Evolutionary conservation across 75 land plant species (phyloP), one percentile per base, ranked within the genome.

Genomic region (Sequoiadendron giganteum): DNA sequence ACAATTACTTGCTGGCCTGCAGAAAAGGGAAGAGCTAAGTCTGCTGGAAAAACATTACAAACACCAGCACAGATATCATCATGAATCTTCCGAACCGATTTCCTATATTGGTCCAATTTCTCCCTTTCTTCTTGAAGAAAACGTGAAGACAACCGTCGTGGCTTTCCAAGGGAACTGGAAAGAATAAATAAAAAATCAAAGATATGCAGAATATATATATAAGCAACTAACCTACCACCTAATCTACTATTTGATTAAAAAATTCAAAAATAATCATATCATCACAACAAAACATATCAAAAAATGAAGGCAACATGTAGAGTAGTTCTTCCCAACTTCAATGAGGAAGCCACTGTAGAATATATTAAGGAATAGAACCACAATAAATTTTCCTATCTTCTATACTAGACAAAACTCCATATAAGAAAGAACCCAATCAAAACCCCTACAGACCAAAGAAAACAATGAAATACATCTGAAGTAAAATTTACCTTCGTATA

Each of bases 1-100:
- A 90, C 93, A 91, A 92, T 91, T 72, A 92, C 93, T 38, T 88
- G 88, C 76, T 92, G 93, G 9, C 93, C 93, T 79, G 91, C 93
- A 32, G 92, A 89, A 30, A 92, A 72, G 36, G 92, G 92, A 18
- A 90, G 90, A 56, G 93, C 93, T 65, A 92, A 87, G 89, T 92
- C 93, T 70, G 89, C 76, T 7, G 93, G 93, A 45, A 92, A 87
- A 42, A 93, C 88, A 32, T 89, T 88, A 39, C 89, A 65, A 45
- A 89, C 54, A 5, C 92, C 93, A 75, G 86, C 85, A 49, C 89
- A 87, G 42, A 92, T 85, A 40, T 92, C 90, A 19, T 91, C 75
- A 84, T 92, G 91, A 79, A 87, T 90, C 10, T 89, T 88, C 30
- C 93, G 89, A 84, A 92, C 93, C 28, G 89, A 87, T 40, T 92